Evolutionary conservation across 345 rosid genomes (phyloP).

Genomic region (Rhizophora apiculata): DNA sequence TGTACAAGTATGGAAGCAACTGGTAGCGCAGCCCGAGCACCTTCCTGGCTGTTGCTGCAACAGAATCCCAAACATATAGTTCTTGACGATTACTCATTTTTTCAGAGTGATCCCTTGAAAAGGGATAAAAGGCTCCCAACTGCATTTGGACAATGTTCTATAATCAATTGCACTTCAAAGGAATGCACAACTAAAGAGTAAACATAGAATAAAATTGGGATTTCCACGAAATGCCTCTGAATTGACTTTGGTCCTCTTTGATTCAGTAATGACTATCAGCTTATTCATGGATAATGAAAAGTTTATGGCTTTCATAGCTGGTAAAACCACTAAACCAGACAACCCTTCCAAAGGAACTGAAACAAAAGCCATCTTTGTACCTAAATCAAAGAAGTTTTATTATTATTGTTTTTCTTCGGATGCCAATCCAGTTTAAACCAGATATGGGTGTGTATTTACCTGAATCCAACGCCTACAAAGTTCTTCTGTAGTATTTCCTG

Average conservation of each 20-base stretch:
- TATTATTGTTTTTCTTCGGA: no score
- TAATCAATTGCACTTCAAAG: neutral
- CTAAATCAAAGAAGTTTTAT: no score
- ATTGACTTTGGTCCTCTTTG: no score
- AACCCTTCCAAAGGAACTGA: no score
- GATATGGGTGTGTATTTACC: conserved; percentile 21
- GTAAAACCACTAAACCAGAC: no score
- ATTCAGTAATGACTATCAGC: no score
- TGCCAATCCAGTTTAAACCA: no score
- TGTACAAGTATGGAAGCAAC: conserved; percentile 66
- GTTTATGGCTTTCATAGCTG: no score
- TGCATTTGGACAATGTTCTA: conserved; percentile 23
- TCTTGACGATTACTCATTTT: conserved; percentile 41
- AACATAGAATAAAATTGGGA: neutral
- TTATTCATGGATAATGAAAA: no score
- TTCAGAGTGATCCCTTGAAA: conserved; percentile 68
- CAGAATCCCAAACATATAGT: conserved; percentile 76
- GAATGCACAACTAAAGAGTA: neutral
- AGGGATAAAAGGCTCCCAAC: conserved; percentile 83
- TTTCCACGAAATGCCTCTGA: no score
- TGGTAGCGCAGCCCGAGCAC: conserved; percentile 65
- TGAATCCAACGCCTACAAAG: conserved; percentile 77
- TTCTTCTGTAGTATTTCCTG: conserved; percentile 53
- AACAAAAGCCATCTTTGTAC: no score
- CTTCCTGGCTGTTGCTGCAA: conserved; percentile 58